These are phyloP conservation scores for Aspergillus sp. DNA, from an alignment of 2,329 filamentous ascomycete genomes.

Conservation along the genomic window DNA sequence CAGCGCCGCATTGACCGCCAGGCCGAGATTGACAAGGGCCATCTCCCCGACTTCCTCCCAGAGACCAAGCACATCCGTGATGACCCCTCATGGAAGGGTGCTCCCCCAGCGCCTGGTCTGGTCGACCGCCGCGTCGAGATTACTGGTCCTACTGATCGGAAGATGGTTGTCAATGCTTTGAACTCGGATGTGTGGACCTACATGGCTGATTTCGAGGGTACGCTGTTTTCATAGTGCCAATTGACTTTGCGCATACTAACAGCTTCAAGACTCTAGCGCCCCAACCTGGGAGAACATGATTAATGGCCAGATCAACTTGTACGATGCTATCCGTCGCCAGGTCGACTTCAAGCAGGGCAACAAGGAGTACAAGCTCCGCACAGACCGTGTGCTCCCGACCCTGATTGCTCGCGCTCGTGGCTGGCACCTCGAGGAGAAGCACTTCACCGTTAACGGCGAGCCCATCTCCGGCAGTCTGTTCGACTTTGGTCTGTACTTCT, in stretches of 20 bases:
- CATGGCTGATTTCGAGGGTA: slow-evolving; percentile 99
- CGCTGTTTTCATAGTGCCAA: slow-evolving; percentile 30
- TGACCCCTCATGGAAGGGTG: slow-evolving; percentile 90
- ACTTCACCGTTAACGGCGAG: slow-evolving; percentile 93
- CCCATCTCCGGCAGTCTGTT: slow-evolving; percentile 91
- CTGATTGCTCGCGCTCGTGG: slow-evolving; percentile 93
- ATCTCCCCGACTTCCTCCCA: slow-evolving; percentile 89
- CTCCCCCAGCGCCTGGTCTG: slow-evolving; percentile 86
- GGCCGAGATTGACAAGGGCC: slow-evolving; percentile 88
- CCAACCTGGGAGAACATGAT: slow-evolving; percentile 99
- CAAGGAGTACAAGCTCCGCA: slow-evolving; percentile 97
- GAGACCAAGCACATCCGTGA: slow-evolving; percentile 96
- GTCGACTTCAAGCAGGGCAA: slow-evolving; percentile 94
- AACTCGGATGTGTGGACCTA: slow-evolving; percentile 98
- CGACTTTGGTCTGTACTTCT: slow-evolving; percentile 99
- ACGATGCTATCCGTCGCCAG: slow-evolving; percentile 91
- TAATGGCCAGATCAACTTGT: slow-evolving; percentile 95
- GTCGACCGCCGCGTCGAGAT: slow-evolving; percentile 96
- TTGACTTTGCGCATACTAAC: slow-evolving; percentile 1
- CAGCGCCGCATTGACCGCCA: slow-evolving; percentile 86
- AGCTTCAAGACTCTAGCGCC: slow-evolving; percentile 76
- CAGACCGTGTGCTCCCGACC: slow-evolving; percentile 82
- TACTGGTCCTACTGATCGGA: slow-evolving; percentile 93
- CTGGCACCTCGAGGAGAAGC: slow-evolving; percentile 99
- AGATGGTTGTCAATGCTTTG: slow-evolving; percentile 98